Conservation (phyloP, 306 rosid species). For the Carpinus fangiana region DNA sequence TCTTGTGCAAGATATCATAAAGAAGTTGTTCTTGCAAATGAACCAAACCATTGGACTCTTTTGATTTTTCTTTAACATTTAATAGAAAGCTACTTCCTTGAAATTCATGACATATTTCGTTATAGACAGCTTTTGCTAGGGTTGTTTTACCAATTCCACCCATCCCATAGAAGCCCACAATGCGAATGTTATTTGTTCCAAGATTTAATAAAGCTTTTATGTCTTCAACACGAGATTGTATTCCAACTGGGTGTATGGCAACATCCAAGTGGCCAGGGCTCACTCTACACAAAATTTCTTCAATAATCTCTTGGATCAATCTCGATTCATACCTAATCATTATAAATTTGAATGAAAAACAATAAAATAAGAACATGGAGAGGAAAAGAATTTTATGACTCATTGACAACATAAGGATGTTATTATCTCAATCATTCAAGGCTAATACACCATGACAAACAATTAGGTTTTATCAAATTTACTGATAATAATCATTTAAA, state of each 20-base stretch:
- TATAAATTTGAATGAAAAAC: no score
- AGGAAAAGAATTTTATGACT: no score
- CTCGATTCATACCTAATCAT: conserved; percentile 14
- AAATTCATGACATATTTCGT: background rate
- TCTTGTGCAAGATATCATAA: background rate
- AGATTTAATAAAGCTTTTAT: background rate
- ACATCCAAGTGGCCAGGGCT: conserved; percentile 2
- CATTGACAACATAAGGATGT: no score
- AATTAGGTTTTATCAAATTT: background rate
- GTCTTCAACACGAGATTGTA: background rate
- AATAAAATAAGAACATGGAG: no score
- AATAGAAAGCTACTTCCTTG: conserved; percentile 12
- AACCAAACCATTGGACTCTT: background rate
- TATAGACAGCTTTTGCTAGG: no score
- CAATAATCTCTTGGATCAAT: conserved; percentile 5
- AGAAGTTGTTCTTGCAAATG: conserved; percentile 32
- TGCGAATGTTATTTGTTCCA: background rate
- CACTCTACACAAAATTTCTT: background rate
- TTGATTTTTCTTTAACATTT: background rate
- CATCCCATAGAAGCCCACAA: no score
- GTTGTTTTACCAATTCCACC: no score
- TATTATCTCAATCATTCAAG: no score
- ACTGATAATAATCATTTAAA: background rate
- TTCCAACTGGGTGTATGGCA: conserved; percentile 22
- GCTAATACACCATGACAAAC: no score